Evolutionary conservation across 2,329 filamentous ascomycete species (phyloP).

Genomic region (Fusarium oligoseptatum): DNA sequence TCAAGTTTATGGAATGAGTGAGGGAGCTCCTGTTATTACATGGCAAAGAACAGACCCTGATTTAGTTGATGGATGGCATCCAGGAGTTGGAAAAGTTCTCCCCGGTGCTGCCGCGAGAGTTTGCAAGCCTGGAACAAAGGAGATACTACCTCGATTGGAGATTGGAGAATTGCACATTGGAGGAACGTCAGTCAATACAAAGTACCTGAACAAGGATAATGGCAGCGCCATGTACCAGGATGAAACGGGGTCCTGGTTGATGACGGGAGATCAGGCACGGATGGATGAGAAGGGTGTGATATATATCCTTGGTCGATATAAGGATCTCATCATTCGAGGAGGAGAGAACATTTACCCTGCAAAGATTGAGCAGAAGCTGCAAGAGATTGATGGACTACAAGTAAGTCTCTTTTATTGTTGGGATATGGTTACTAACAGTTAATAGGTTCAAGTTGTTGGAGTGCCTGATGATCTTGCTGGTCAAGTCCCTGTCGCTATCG

Average conservation of each 20-base stretch:
- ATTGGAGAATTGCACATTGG: constrained; percentile 58
- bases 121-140: constrained; percentile 50
- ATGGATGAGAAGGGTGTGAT: constrained; percentile 56
- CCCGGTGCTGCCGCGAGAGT: constrained; percentile 56
- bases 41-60: constrained; percentile 52
- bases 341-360: constrained; percentile 60
- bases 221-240: constrained; percentile 54
- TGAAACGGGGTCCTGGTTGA: constrained; percentile 52
- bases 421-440: constrained; percentile 12
- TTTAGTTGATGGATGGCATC: constrained; percentile 51
- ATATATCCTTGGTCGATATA: constrained; percentile 58
- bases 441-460: constrained; percentile 57
- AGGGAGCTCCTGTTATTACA: constrained; percentile 58
- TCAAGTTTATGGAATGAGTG: constrained; percentile 62
- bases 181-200: constrained; percentile 52
- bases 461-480: constrained; percentile 60
- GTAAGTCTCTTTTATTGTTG: constrained; percentile 20
- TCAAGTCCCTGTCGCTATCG: constrained; percentile 62
- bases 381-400: constrained; percentile 50
- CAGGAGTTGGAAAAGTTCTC: constrained; percentile 57
- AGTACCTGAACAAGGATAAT: constrained; percentile 49
- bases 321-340: constrained; percentile 61
- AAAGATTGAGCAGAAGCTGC: constrained; percentile 53
- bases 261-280: constrained; percentile 57
- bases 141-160: constrained; percentile 48